Percentiles rank a stretch among this genome's conserved stretches.
Evolutionary conservation across 2,329 filamentous ascomycete species (phyloP).

Genomic region (Calonectria pauciramosa): DNA sequence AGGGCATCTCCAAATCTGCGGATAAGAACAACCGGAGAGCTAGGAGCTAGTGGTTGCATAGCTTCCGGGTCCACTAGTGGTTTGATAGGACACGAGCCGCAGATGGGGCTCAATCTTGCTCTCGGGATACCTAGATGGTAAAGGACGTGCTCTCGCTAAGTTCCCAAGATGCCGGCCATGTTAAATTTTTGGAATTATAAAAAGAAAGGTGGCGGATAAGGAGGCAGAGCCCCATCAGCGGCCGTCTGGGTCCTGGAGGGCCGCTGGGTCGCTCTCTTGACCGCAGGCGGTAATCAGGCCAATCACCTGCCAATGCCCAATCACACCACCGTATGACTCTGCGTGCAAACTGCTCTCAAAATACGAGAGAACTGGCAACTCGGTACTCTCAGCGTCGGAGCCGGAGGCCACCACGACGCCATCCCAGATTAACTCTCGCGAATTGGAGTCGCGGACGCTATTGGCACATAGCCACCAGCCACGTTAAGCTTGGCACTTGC

Average conservation of each 20-base stretch:
- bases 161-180: neutral
- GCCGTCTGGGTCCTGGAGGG: neutral
- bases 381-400: neutral
- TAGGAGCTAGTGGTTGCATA: slow-evolving; percentile 18
- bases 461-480: slow-evolving; percentile 1
- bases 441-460: neutral
- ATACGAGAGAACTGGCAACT: neutral
- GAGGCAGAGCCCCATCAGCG: neutral
- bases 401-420: neutral
- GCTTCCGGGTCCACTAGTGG: neutral
- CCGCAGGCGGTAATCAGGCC: neutral
- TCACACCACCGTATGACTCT: neutral
- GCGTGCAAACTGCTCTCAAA: neutral
- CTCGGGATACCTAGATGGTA: slow-evolving; percentile 9
- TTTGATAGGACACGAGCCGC: slow-evolving; percentile 12
- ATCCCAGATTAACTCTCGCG: neutral
- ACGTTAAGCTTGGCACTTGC: neutral
- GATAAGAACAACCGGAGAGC: neutral
- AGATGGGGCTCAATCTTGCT: slow-evolving; percentile 4
- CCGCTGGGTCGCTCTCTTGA: neutral
- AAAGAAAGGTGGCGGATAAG: slow-evolving; percentile 11
- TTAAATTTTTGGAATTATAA: slow-evolving; percentile 4
- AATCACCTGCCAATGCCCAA: neutral
- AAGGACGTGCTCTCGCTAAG: neutral
- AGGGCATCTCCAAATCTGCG: slow-evolving; percentile 18